Base-by-base conservation (phyloP, 345 rosid species). In the Brassica juncea region DNA sequence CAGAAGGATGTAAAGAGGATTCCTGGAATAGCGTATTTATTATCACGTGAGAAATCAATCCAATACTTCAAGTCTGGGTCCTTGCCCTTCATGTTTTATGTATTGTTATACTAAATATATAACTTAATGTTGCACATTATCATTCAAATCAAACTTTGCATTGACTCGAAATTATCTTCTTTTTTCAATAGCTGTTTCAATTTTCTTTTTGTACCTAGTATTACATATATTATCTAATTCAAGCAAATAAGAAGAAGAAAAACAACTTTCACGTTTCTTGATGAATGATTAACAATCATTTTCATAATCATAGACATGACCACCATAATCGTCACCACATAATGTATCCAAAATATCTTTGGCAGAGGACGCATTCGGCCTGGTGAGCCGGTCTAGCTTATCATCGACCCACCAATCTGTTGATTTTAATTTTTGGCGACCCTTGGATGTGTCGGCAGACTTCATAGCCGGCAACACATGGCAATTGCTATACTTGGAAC, bases 401-500 rank as follows among this genome's bases (percentile, higher is more conserved):
- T 79, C 74, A 16, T 75, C 80, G 39, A 16, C 34, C 71, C 21
- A 80, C 67, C 52, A 63, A 62, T 25, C 59, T 21, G 32, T 21
- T 2, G 42, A 0, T 19, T 75, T 68, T 52, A 21, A 14, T 39
- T 75, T 75, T 21, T 72, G 72, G 10, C 57, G 76, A 55, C 80
- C 76, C 2, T 80, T 80, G 8, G 72, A 75, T 64, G 65, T 75
- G 6, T 55, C 25, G 0, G 14, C 55, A 0, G 76, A 54, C 42
- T 39, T 75, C 0, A 21, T 42, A 57, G 72, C 64, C 42, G 76
- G 83, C 1, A 68, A 80, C 27, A 79, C 74, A 0, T 79, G 82
- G 58, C 70, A 61, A 34, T 73, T 34, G 65, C 70, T 63, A 23
- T 39, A 70, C 32, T 75, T 69, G 67, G 75, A 68, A 52, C 67